Evolutionary conservation across 2,329 filamentous ascomycete genomes (phyloP).

Genomic region (Cladosporium sp.): DNA sequence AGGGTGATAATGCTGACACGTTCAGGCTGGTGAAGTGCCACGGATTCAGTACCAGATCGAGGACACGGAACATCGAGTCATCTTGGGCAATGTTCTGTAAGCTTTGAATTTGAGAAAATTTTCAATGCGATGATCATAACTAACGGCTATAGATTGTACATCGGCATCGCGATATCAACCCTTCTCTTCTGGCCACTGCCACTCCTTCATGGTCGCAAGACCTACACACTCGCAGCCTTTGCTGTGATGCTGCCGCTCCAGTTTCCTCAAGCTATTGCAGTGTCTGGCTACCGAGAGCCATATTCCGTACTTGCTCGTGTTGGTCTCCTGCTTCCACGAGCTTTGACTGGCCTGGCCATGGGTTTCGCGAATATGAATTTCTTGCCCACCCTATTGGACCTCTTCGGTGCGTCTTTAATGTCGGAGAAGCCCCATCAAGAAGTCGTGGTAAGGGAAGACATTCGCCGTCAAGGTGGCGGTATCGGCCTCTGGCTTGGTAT

Average conservation of each 20-base stretch:
- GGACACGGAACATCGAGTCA: constrained; percentile 65
- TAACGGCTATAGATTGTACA: constrained; percentile 54
- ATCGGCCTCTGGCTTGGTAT: constrained; percentile 78
- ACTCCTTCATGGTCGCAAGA: constrained; percentile 73
- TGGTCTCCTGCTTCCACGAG: constrained; percentile 63
- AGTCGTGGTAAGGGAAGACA: constrained; percentile 65
- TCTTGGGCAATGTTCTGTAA: constrained; percentile 69
- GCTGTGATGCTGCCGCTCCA: constrained; percentile 70
- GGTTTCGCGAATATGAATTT: constrained; percentile 80
- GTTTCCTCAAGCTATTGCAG: constrained; percentile 71
- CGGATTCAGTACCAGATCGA: constrained; percentile 75
- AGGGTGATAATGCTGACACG: not conserved
- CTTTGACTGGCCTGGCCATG: constrained; percentile 66
- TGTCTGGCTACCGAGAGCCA: constrained; percentile 59
- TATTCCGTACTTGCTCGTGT: constrained; percentile 58
- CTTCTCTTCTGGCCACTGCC: constrained; percentile 73
- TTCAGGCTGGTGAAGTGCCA: constrained; percentile 69
- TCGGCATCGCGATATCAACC: constrained; percentile 69
- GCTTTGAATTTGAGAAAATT: constrained; percentile 22
- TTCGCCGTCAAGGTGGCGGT: constrained; percentile 72
- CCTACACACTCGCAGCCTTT: constrained; percentile 70
- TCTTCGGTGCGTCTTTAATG: constrained; percentile 76
- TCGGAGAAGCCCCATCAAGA: constrained; percentile 72
- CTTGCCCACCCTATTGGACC: constrained; percentile 67
- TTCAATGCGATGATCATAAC: not conserved